Percentiles rank a stretch among this genome's conserved stretches.
These are phyloP conservation scores for Volvariella volvacea DNA, from an alignment of 1,284 basidiomycete genomes.

Conservation along the genomic window DNA sequence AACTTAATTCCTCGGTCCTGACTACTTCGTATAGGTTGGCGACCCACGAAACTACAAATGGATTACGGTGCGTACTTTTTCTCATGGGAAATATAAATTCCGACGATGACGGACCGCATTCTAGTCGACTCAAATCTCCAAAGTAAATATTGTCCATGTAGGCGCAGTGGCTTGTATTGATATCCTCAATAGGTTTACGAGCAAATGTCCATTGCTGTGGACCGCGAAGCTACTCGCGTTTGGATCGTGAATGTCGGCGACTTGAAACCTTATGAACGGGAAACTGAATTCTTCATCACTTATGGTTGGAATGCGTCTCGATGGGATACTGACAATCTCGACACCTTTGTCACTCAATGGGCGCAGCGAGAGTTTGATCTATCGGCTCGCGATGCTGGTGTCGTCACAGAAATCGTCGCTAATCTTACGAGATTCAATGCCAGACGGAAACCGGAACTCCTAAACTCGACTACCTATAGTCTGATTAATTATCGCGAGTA, in stretches of 20 bases:
- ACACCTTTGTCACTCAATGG: slow-evolving; percentile 49
- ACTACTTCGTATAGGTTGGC: slow-evolving; percentile 32
- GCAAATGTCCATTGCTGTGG: slow-evolving; percentile 55
- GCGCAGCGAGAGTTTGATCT: slow-evolving; percentile 62
- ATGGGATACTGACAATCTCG: slow-evolving; percentile 47
- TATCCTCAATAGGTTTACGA: slow-evolving; percentile 41
- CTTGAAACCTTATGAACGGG: slow-evolving; percentile 67
- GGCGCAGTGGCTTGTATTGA: background rate
- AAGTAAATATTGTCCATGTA: slow-evolving; percentile 18
- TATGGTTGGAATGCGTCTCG: slow-evolving; percentile 54
- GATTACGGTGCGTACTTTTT: slow-evolving; percentile 36
- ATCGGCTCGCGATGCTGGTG: slow-evolving; percentile 25
- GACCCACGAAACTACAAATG: slow-evolving; percentile 55
- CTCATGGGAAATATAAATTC: background rate
- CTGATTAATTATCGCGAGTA: slow-evolving; percentile 64
- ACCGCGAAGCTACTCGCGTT: slow-evolving; percentile 46
- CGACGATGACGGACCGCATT: slow-evolving; percentile 1
- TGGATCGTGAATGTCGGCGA: slow-evolving; percentile 68
- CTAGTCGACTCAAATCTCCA: slow-evolving; percentile 40
- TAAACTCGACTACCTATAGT: slow-evolving; percentile 58
- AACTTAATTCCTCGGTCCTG: background rate
- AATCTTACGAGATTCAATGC: slow-evolving; percentile 59
- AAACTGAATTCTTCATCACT: slow-evolving; percentile 63
- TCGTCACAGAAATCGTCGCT: slow-evolving; percentile 45
- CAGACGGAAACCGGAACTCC: slow-evolving; percentile 60